Evolutionary conservation across 768 basidiomycete species (phyloP).

Genomic region (Boletus speciosus): DNA sequence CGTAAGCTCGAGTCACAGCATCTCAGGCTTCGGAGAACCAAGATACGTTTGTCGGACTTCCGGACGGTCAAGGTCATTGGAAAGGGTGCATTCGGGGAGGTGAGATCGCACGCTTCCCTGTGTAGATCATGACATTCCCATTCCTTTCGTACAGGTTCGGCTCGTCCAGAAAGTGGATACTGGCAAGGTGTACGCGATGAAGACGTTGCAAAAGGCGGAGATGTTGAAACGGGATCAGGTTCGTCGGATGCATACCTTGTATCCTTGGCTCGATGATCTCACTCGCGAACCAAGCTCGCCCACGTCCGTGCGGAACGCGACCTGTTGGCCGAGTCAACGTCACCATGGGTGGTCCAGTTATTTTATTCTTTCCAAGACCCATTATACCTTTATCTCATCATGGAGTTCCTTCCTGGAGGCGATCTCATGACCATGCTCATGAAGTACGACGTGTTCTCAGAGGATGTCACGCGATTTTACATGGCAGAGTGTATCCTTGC

Average conservation of each 20-base stretch:
- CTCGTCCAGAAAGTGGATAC: constrained; percentile 97
- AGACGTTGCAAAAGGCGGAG: constrained; percentile 95
- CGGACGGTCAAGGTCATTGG: constrained; percentile 97
- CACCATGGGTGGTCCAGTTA: constrained; percentile 95
- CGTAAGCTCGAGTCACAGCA: constrained; percentile 86
- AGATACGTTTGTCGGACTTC: constrained; percentile 92
- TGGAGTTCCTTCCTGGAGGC: constrained; percentile 91
- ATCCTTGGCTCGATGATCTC: constrained; percentile 1
- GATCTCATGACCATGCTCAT: constrained; percentile 99
- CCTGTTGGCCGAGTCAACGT: constrained; percentile 93
- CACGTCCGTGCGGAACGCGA: constrained; percentile 98
- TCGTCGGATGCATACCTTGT: constrained; percentile 18
- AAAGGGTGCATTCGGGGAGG: constrained; percentile 98
- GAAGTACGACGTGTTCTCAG: constrained; percentile 98
- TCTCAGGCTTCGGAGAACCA: constrained; percentile 87
- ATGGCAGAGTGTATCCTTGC: constrained; percentile 98
- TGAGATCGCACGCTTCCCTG: constrained; percentile 29
- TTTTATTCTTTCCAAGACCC: constrained; percentile 99
- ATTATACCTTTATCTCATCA: constrained; percentile 93
- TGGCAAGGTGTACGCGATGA: constrained; percentile 99
- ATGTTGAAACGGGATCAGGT: constrained; percentile 99
- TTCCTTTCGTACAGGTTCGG: constrained; percentile 57
- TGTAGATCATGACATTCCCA: background rate
- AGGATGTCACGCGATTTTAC: constrained; percentile 98
- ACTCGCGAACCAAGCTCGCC: constrained; percentile 60